A percentile compares a stretch with the other conserved stretches of the same genome.
phyloP scores from a whole-genome alignment of 352 stramenopile species.

The Pythium utonaiense region DNA sequence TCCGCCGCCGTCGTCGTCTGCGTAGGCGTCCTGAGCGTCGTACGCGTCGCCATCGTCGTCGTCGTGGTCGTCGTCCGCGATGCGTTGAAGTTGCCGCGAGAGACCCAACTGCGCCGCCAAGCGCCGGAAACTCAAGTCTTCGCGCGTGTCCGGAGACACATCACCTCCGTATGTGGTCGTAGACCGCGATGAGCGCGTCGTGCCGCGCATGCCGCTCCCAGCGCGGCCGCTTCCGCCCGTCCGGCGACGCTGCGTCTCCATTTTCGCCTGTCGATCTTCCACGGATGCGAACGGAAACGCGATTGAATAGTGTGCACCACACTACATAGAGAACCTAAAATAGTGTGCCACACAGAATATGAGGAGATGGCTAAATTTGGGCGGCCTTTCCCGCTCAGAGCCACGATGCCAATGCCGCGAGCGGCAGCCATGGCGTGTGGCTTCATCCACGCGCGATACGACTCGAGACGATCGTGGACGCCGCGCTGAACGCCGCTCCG shows the following conservation, averaged over 20 bases:
- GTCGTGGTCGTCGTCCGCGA: constrained; percentile 22
- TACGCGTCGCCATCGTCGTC: constrained; percentile 12
- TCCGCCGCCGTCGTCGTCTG: constrained; percentile 12
- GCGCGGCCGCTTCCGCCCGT: neutral
- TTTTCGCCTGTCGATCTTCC: neutral
- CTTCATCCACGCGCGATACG: neutral
- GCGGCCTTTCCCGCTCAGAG: neutral
- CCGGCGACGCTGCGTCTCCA: constrained; percentile 1
- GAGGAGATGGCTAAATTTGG: constrained; percentile 19
- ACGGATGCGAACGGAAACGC: neutral
- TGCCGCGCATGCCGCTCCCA: neutral
- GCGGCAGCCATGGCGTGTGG: neutral
- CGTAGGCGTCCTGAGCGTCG: constrained; percentile 1
- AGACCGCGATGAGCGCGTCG: neutral
- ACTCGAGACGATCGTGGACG: neutral
- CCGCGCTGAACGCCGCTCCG: neutral
- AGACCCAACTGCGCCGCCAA: constrained; percentile 59
- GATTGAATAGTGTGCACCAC: constrained; percentile 1
- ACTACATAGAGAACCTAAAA: neutral
- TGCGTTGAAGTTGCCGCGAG: constrained; percentile 34
- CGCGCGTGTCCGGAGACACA: neutral
- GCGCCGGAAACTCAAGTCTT: constrained; percentile 32
- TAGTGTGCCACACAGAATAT: neutral
- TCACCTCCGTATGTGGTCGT: neutral
- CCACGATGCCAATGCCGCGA: neutral